Evolutionary conservation across 1,139 yeast species (phyloP).

Genomic region (Suhomyces atakaporum): DNA sequence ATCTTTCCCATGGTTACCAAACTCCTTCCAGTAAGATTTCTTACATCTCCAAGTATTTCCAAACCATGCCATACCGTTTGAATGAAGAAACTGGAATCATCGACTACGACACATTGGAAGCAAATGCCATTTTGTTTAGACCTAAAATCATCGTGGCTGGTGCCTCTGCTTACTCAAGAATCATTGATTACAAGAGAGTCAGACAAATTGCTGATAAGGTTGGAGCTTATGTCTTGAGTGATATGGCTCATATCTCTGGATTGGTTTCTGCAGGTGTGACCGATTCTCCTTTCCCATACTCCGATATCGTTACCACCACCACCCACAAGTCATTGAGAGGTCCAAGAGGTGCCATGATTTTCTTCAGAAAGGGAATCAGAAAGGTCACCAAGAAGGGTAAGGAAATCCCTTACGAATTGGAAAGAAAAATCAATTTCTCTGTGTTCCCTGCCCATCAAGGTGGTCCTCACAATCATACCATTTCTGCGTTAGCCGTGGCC

Average conservation of each 20-base stretch:
- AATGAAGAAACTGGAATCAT: slow-evolving; percentile 83
- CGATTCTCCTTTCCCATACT: slow-evolving; percentile 89
- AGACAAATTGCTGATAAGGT: slow-evolving; percentile 87
- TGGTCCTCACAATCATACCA: slow-evolving; percentile 98
- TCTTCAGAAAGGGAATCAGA: slow-evolving; percentile 90
- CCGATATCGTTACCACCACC: slow-evolving; percentile 95
- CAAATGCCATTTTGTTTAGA: slow-evolving; percentile 82
- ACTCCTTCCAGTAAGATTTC: slow-evolving; percentile 86
- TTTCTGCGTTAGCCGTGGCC: slow-evolving; percentile 93
- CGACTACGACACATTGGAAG: slow-evolving; percentile 86
- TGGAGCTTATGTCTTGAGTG: slow-evolving; percentile 88
- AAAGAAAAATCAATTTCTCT: slow-evolving; percentile 87
- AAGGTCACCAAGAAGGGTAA: slow-evolving; percentile 85
- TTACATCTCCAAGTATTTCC: slow-evolving; percentile 88
- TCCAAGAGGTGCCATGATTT: slow-evolving; percentile 98
- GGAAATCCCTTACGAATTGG: slow-evolving; percentile 83
- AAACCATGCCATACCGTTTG: slow-evolving; percentile 95
- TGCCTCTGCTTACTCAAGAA: slow-evolving; percentile 92
- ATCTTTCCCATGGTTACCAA: slow-evolving; percentile 94
- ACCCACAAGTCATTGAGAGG: slow-evolving; percentile 97
- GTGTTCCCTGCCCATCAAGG: slow-evolving; percentile 99
- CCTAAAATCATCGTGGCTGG: slow-evolving; percentile 96
- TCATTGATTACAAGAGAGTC: slow-evolving; percentile 89
- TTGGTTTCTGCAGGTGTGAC: slow-evolving; percentile 91
- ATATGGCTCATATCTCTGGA: slow-evolving; percentile 98